Evolutionary conservation across 2,329 filamentous ascomycete genomes (phyloP).

Genomic region (Aspergillus sp.): DNA sequence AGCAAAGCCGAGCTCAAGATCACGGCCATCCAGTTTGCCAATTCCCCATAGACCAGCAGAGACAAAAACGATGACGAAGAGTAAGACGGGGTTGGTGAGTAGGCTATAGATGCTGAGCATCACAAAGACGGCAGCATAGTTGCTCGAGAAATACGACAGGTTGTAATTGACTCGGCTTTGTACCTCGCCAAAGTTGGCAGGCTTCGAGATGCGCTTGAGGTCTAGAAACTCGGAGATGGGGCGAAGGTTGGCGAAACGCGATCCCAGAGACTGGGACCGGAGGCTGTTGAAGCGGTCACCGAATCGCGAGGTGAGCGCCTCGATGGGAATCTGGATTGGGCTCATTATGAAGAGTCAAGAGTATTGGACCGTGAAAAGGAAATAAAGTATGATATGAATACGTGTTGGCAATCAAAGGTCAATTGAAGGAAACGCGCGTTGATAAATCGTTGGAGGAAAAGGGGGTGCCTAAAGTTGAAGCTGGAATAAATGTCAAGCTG

Average conservation of each 20-base stretch:
- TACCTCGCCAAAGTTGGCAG: slow-evolving; percentile 84
- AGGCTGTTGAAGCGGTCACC: slow-evolving; percentile 88
- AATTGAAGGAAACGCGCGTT: neutral
- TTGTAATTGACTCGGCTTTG: slow-evolving; percentile 98
- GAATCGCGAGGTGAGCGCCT: slow-evolving; percentile 86
- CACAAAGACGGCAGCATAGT: slow-evolving; percentile 90
- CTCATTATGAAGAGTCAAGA: slow-evolving; percentile 62
- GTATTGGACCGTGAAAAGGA: neutral
- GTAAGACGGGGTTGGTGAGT: slow-evolving; percentile 80
- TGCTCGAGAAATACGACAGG: slow-evolving; percentile 94
- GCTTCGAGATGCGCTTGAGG: slow-evolving; percentile 93
- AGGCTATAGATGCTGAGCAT: slow-evolving; percentile 97
- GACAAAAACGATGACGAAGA: slow-evolving; percentile 92
- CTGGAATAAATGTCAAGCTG: slow-evolving; percentile 22
- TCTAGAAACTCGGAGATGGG: slow-evolving; percentile 94
- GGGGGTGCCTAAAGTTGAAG: slow-evolving; percentile 14
- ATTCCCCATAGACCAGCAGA: slow-evolving; percentile 88
- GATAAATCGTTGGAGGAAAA: slow-evolving; percentile 4
- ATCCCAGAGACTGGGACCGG: slow-evolving; percentile 75
- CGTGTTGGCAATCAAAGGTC: neutral
- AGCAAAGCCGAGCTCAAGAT: slow-evolving; percentile 83
- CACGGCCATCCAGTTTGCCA: slow-evolving; percentile 83
- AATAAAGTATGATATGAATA: neutral
- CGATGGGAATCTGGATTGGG: slow-evolving; percentile 89
- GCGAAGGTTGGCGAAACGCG: slow-evolving; percentile 88